These are phyloP conservation scores for Bjerkandera adusta DNA, from an alignment of 1,284 basidiomycete species.

Conservation along the genomic window DNA sequence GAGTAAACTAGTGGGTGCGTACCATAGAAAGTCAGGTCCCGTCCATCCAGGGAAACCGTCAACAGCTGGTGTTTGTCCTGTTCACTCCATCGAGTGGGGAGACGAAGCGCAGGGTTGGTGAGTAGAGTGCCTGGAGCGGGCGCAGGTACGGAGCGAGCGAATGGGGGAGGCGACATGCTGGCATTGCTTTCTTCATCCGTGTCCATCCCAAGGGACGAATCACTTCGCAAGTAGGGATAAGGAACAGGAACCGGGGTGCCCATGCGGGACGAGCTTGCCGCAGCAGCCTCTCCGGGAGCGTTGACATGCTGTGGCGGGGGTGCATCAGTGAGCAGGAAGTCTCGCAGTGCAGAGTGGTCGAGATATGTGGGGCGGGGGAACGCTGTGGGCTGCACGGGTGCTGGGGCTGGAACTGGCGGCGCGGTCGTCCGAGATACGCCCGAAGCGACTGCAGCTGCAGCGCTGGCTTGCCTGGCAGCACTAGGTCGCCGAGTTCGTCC, in stretches of 20 bases:
- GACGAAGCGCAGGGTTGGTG: constrained; percentile 44
- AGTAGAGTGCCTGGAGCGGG: constrained; percentile 24
- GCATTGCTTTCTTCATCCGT: constrained; percentile 58
- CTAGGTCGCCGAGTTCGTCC: constrained; percentile 15
- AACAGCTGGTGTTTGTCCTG: constrained; percentile 58
- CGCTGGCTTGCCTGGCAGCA: constrained; percentile 22
- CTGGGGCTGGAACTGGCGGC: constrained; percentile 16
- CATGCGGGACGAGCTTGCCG: constrained; percentile 19
- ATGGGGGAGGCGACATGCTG: constrained; percentile 50
- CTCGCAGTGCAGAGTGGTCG: constrained; percentile 67
- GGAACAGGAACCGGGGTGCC: constrained; percentile 20
- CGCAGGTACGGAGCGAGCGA: constrained; percentile 30
- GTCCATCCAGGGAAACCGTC: constrained; percentile 64
- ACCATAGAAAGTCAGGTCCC: constrained; percentile 71
- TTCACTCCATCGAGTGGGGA: constrained; percentile 82
- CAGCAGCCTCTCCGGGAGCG: constrained; percentile 29
- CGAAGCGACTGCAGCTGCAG: constrained; percentile 31
- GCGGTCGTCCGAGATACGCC: constrained; percentile 16
- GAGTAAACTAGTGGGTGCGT: constrained; percentile 15
- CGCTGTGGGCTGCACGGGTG: constrained; percentile 28
- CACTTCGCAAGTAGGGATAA: constrained; percentile 31
- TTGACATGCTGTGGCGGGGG: constrained; percentile 40
- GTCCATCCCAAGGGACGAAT: constrained; percentile 38
- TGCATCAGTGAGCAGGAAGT: constrained; percentile 64
- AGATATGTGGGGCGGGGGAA: constrained; percentile 73